Conservation (phyloP, 1,284 basidiomycete genomes). For the Ceratobasidium sp. region DNA sequence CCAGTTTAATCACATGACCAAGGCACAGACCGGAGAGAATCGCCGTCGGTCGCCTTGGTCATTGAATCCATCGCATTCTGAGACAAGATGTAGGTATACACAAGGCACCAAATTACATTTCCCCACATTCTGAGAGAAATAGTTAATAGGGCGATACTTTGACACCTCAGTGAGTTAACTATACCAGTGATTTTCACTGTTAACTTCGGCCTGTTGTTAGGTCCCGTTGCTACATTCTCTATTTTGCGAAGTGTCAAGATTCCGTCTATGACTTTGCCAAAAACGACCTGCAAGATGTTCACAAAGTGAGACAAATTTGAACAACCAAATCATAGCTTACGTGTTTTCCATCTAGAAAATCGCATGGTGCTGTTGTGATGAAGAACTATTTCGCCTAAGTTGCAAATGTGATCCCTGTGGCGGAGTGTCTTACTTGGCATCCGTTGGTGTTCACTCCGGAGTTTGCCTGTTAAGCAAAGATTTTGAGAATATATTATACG, state of each 20-base stretch:
- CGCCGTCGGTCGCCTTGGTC: not conserved
- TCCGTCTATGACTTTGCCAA: slow-evolving; percentile 88
- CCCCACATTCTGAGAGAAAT: slow-evolving; percentile 57
- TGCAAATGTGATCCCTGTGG: not conserved
- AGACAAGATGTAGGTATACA: too few relatives aligned
- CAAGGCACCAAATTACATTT: slow-evolving; percentile 55
- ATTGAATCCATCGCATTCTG: too few relatives aligned
- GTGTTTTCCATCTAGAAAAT: slow-evolving; percentile 95
- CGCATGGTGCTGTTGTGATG: slow-evolving; percentile 92
- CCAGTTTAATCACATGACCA: slow-evolving; percentile 15
- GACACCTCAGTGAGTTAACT: not conserved
- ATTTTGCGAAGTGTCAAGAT: slow-evolving; percentile 93
- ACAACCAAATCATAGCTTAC: slow-evolving; percentile 48
- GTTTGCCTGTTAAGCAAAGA: slow-evolving; percentile 72
- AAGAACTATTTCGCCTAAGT: slow-evolving; percentile 78
- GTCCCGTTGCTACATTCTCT: slow-evolving; percentile 91
- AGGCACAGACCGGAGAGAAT: not conserved
- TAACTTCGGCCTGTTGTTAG: slow-evolving; percentile 85
- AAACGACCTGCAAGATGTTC: slow-evolving; percentile 64
- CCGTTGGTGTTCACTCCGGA: slow-evolving; percentile 93
- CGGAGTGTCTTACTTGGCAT: slow-evolving; percentile 70
- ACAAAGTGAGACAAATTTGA: not conserved
- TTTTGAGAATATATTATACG: slow-evolving; percentile 23
- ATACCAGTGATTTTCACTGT: slow-evolving; percentile 84
- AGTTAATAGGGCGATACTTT: not conserved